Percentiles rank a stretch among this genome's conserved stretches.
Evolutionary conservation across 345 rosid genomes (phyloP).

Genomic region (Populus ilicifolia): DNA sequence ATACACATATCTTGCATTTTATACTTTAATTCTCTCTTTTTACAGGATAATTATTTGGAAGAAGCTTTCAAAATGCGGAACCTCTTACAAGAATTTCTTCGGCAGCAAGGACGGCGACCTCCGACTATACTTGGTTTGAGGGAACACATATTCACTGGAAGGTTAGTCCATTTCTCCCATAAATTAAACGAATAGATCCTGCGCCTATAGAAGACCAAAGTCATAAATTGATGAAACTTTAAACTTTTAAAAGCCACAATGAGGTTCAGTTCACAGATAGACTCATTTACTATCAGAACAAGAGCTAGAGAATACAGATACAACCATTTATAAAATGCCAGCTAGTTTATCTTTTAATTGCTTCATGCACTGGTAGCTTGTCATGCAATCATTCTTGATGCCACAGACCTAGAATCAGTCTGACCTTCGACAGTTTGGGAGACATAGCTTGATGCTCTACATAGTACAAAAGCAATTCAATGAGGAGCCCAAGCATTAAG

Average conservation of each 20-base stretch:
- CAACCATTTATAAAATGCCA: neutral
- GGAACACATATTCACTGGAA: slow-evolving; percentile 94
- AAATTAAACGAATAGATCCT: neutral
- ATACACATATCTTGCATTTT: slow-evolving; percentile 6
- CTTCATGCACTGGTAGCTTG: neutral
- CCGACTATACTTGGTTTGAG: slow-evolving; percentile 91
- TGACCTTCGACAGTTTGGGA: no score
- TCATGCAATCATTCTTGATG: no score
- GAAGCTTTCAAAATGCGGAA: slow-evolving; percentile 98
- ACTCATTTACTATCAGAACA: neutral
- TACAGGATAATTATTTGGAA: slow-evolving; percentile 84
- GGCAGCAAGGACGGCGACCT: slow-evolving; percentile 58
- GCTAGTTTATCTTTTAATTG: neutral
- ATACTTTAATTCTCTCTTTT: slow-evolving; percentile 23
- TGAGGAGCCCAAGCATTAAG: no score
- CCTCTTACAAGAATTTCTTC: slow-evolving; percentile 87
- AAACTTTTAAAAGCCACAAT: neutral
- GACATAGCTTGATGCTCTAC: no score
- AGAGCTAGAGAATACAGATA: neutral
- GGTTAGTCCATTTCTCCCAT: slow-evolving; percentile 39
- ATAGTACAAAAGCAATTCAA: no score
- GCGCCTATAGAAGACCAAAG: slow-evolving; percentile 1
- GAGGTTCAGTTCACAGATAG: neutral
- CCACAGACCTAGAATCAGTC: no score
- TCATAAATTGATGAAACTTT: slow-evolving; percentile 4